Evolutionary conservation across 1,139 yeast genomes (phyloP).

Genomic region (Candida freyschussii): DNA sequence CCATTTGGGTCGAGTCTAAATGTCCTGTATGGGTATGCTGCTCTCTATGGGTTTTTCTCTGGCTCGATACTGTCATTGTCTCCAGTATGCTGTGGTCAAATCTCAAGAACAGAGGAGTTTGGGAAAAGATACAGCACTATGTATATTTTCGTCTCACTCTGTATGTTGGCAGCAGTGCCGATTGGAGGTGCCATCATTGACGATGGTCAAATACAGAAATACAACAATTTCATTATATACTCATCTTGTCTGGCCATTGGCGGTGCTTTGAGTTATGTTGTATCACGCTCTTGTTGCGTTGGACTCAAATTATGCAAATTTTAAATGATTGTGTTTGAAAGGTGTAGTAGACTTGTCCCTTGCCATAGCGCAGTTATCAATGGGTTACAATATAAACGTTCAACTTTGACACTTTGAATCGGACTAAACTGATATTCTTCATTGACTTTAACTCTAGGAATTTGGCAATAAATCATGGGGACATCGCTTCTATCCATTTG

Average conservation of each 20-base stretch:
- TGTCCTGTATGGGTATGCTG: constrained; percentile 36
- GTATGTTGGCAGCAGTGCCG: constrained; percentile 49
- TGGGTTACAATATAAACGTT: constrained; percentile 43
- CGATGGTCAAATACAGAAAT: constrained; percentile 9
- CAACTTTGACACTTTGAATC: constrained; percentile 37
- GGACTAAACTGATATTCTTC: constrained; percentile 31
- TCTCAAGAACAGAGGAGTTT: constrained; percentile 57
- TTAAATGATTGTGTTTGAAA: constrained; percentile 4
- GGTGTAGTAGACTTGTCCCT: constrained; percentile 5
- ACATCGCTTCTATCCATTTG: constrained; percentile 50
- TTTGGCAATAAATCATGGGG: constrained; percentile 51
- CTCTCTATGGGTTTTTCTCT: constrained; percentile 47
- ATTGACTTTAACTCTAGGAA: constrained; percentile 28
- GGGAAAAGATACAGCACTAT: constrained; percentile 69
- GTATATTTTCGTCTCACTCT: constrained; percentile 58
- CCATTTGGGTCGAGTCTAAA: constrained; percentile 43
- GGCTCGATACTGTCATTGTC: constrained; percentile 42
- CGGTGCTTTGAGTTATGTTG: constrained; percentile 13
- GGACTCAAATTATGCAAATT: constrained; percentile 15
- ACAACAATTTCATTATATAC: constrained; percentile 13
- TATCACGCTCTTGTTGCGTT: constrained; percentile 14
- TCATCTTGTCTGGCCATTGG: constrained; percentile 11
- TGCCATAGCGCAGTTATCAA: constrained; percentile 10
- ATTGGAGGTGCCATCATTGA: constrained; percentile 41
- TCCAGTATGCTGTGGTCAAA: constrained; percentile 47